These are phyloP conservation scores for Pseudocercospora vitis DNA, from an alignment of 2,329 filamentous ascomycete species.

Conservation along the genomic window DNA sequence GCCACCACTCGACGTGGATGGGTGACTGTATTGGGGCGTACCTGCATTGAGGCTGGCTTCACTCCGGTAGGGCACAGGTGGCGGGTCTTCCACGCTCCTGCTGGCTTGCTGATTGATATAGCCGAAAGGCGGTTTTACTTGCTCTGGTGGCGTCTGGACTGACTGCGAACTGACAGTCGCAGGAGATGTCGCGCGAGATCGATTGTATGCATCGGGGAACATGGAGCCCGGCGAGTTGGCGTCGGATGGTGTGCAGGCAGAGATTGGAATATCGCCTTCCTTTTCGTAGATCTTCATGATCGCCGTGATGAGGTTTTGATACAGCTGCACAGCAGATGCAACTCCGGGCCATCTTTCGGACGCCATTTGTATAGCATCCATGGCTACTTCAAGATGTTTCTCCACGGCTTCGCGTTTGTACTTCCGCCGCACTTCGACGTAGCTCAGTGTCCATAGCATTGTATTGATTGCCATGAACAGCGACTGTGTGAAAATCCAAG, in stretches of 20 bases:
- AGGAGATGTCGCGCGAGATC: constrained; percentile 50
- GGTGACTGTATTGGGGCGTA: constrained; percentile 20
- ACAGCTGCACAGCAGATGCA: constrained; percentile 77
- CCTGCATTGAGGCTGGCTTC: constrained; percentile 18
- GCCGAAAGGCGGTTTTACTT: constrained; percentile 28
- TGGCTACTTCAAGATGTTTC: constrained; percentile 67
- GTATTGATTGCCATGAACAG: constrained; percentile 92
- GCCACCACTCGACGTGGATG: constrained; percentile 11
- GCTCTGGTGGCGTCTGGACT: constrained; percentile 38
- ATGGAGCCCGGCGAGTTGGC: constrained; percentile 42
- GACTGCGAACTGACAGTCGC: constrained; percentile 37
- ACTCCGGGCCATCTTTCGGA: constrained; percentile 91
- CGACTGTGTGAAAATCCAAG: constrained; percentile 88
- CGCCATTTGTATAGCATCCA: constrained; percentile 77
- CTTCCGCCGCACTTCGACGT: constrained; percentile 72
- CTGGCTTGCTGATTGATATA: constrained; percentile 35
- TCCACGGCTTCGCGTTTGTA: constrained; percentile 76
- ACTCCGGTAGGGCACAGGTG: constrained; percentile 35
- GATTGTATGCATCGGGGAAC: constrained; percentile 43
- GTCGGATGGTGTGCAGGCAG: constrained; percentile 50
- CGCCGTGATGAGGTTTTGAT: constrained; percentile 78
- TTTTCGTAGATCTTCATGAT: constrained; percentile 85
- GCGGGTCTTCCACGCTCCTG: constrained; percentile 33
- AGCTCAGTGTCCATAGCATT: constrained; percentile 87
- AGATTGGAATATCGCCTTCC: constrained; percentile 52